Percentiles rank a stretch among this genome's conserved stretches.
These are phyloP conservation scores for Tolypocladium nubicola DNA, from an alignment of 2,329 filamentous ascomycete species.

Conservation along the genomic window DNA sequence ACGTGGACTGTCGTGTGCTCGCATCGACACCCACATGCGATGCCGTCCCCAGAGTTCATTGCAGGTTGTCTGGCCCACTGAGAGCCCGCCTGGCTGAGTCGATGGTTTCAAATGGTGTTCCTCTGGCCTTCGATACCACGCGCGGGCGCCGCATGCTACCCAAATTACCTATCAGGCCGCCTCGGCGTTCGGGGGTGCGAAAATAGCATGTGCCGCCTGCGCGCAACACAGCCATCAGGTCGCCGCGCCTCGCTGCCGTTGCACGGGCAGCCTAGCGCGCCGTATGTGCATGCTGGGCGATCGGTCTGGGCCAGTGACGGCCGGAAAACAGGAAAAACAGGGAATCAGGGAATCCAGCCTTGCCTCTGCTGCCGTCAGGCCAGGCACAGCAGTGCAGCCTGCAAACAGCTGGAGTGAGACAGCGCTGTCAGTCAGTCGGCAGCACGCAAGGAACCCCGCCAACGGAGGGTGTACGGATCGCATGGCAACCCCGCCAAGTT, in stretches of 20 bases:
- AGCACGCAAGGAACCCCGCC: neutral
- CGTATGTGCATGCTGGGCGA: no score
- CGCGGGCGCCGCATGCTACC: neutral
- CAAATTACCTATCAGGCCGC: neutral
- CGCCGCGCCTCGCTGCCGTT: neutral
- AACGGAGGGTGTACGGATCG: neutral
- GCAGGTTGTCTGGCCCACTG: neutral
- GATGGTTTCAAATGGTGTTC: neutral
- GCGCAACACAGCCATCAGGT: neutral
- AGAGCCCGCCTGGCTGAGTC: neutral
- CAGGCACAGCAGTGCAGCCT: neutral
- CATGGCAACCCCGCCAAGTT: neutral
- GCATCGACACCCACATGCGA: neutral
- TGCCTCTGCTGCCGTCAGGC: neutral
- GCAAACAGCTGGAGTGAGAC: neutral
- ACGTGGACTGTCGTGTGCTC: neutral
- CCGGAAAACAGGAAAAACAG: neutral
- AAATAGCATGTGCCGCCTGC: neutral
- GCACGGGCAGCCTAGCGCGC: neutral
- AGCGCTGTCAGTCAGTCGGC: neutral
- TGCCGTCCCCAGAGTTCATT: neutral
- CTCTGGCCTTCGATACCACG: neutral
- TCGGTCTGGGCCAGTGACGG: neutral
- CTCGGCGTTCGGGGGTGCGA: neutral
- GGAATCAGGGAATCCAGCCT: neutral